Evolutionary conservation across 2,329 filamentous ascomycete genomes (phyloP).

Genomic region (Trichoderma koningii): DNA sequence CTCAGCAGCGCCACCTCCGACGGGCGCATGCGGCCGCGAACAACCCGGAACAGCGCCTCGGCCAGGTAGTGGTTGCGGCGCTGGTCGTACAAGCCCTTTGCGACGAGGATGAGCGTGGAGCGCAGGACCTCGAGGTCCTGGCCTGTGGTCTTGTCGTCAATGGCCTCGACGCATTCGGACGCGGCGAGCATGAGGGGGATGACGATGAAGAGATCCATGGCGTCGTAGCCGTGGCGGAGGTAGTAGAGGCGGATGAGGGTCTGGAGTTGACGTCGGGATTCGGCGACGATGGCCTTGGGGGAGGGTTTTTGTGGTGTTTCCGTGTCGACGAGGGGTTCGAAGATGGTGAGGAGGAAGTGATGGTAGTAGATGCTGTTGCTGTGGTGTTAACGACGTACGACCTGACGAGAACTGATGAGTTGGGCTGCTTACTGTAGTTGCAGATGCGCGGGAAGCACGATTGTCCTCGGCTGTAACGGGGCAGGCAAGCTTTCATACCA

Average conservation of each 20-base stretch:
- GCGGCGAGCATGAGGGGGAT: constrained; percentile 36
- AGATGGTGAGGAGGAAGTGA: background rate
- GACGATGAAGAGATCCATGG: constrained; percentile 31
- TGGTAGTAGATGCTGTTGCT: background rate
- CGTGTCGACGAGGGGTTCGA: background rate
- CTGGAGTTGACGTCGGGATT: constrained; percentile 19
- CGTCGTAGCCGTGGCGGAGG: constrained; percentile 34
- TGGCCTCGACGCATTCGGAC: constrained; percentile 27
- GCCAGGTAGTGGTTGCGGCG: constrained; percentile 41
- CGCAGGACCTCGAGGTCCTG: background rate
- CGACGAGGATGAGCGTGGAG: constrained; percentile 34
- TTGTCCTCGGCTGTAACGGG: background rate
- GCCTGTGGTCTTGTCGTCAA: background rate
- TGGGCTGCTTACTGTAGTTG: background rate
- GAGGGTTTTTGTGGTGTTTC: background rate
- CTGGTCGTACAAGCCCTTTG: constrained; percentile 40
- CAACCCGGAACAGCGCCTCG: constrained; percentile 39
- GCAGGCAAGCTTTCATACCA: background rate
- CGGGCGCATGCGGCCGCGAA: constrained; percentile 40
- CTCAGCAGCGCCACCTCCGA: background rate
- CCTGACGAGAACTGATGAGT: background rate
- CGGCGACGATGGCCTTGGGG: background rate
- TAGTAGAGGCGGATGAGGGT: constrained; percentile 33
- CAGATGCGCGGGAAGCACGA: constrained; percentile 1
- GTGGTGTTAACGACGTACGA: background rate